A percentile compares a stretch with the other conserved stretches of the same genome.
phyloP scores from a whole-genome alignment of 2,329 filamentous ascomycete genomes.

The Esteya vermicola region DNA sequence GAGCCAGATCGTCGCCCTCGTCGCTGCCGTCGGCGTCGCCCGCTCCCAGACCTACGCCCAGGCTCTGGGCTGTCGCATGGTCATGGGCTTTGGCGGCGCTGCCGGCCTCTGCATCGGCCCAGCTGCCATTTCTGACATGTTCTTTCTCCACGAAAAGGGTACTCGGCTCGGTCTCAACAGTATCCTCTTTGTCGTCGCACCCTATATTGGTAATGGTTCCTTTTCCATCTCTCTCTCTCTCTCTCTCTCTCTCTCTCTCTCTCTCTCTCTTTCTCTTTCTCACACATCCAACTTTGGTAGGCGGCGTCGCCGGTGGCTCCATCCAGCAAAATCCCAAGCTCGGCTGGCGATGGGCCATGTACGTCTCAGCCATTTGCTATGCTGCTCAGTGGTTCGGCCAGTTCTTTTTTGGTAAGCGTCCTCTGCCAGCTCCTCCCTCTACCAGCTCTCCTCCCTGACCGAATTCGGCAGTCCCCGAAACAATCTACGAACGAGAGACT shows the following conservation, averaged over 20 bases:
- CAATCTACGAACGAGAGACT: not conserved
- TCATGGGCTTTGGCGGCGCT: not conserved
- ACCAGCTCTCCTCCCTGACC: not conserved
- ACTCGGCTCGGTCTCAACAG: not conserved
- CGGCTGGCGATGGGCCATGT: not conserved
- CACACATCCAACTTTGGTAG: not conserved
- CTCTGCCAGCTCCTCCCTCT: no score
- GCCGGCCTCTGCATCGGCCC: not conserved
- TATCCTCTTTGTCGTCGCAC: not conserved
- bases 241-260: not conserved
- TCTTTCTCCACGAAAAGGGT: not conserved
- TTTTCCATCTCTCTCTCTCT: not conserved
- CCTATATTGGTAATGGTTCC: not conserved
- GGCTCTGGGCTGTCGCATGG: not conserved
- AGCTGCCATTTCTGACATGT: not conserved
- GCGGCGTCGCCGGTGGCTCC: not conserved
- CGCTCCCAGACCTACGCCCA: constrained; percentile 4
- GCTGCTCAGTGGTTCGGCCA: not conserved
- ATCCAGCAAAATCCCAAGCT: not conserved
- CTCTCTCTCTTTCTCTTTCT: not conserved
- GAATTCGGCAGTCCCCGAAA: not conserved
- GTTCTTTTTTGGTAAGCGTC: not conserved
- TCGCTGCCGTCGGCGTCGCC: constrained; percentile 8
- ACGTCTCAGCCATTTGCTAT: not conserved
- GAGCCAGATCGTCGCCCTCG: constrained; percentile 7